Evolutionary conservation across 257 asterid species (phyloP).

Genomic region (Salvia miltiorrhiza): DNA sequence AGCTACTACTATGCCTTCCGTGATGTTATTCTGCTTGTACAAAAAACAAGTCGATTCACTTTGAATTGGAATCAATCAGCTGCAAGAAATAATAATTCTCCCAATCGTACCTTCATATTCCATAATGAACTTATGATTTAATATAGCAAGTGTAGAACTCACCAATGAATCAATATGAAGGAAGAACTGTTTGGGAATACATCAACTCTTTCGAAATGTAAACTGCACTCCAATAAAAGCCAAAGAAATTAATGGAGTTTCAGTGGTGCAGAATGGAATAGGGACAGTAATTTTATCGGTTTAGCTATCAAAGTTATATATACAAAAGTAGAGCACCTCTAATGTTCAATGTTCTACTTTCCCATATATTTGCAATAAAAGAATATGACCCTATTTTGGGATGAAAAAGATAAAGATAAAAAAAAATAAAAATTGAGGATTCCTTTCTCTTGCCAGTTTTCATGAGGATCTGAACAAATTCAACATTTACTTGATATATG

Average conservation of each 20-base stretch:
- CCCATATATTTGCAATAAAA: slow-evolving; percentile 17
- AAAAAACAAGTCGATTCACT: no score
- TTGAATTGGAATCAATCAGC: no score
- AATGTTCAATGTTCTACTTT: slow-evolving; percentile 10
- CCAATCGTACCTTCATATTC: no score
- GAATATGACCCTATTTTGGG: slow-evolving; percentile 25
- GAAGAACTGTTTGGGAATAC: not conserved
- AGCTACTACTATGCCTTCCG: no score
- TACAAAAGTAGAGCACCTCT: slow-evolving; percentile 17
- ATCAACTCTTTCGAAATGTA: not conserved
- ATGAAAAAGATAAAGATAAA: not conserved
- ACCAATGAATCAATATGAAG: no score
- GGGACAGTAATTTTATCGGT: not conserved
- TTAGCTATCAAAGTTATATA: slow-evolving; percentile 4
- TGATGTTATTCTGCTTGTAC: no score
- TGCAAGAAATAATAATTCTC: no score
- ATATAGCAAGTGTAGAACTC: no score
- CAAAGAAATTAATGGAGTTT: no score
- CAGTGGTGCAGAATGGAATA: not conserved
- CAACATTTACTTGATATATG: not conserved
- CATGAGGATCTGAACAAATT: not conserved
- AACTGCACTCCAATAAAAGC: not conserved
- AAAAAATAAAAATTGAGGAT: not conserved
- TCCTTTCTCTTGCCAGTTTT: not conserved
- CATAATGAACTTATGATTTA: no score